Evolutionary conservation across 2,329 filamentous ascomycete species (phyloP).

Genomic region (Colletotrichum godetiae): DNA sequence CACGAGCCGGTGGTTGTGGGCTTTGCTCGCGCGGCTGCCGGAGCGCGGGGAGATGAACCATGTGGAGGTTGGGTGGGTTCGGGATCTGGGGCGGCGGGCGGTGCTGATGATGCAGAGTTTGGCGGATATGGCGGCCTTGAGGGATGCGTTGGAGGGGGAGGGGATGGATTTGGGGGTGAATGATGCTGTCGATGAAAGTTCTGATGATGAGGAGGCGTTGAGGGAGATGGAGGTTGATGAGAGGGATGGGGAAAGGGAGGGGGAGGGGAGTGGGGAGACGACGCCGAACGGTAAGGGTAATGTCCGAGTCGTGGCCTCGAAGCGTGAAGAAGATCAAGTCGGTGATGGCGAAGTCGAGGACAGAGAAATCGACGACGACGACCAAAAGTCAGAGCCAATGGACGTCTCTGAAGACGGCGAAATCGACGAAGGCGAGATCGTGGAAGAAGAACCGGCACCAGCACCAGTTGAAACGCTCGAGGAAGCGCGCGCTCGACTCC

Average conservation of each 20-base stretch:
- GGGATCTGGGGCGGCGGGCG: slow-evolving; percentile 84
- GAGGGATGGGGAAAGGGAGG: slow-evolving; percentile 39
- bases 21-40: slow-evolving; percentile 79
- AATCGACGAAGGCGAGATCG: slow-evolving; percentile 45
- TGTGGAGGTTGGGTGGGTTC: slow-evolving; percentile 78
- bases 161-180: slow-evolving; percentile 52
- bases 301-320: slow-evolving; percentile 26
- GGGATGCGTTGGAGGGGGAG: slow-evolving; percentile 54
- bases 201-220: slow-evolving; percentile 50
- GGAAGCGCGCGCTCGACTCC: slow-evolving; percentile 59
- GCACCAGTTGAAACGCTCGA: slow-evolving; percentile 50
- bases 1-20: slow-evolving; percentile 88
- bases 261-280: slow-evolving; percentile 14
- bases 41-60: slow-evolving; percentile 81
- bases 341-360: slow-evolving; percentile 35
- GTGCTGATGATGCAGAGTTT: slow-evolving; percentile 68
- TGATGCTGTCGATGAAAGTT: slow-evolving; percentile 59
- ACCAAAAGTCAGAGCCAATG: slow-evolving; percentile 49
- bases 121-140: slow-evolving; percentile 62
- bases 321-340: slow-evolving; percentile 35
- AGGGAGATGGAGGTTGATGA: slow-evolving; percentile 46
- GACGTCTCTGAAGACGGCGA: slow-evolving; percentile 57
- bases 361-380: slow-evolving; percentile 33
- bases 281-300: neutral
- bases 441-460: slow-evolving; percentile 40